Conservation (phyloP, 2,329 filamentous ascomycete genomes). For the Alternaria tenuissima region DNA sequence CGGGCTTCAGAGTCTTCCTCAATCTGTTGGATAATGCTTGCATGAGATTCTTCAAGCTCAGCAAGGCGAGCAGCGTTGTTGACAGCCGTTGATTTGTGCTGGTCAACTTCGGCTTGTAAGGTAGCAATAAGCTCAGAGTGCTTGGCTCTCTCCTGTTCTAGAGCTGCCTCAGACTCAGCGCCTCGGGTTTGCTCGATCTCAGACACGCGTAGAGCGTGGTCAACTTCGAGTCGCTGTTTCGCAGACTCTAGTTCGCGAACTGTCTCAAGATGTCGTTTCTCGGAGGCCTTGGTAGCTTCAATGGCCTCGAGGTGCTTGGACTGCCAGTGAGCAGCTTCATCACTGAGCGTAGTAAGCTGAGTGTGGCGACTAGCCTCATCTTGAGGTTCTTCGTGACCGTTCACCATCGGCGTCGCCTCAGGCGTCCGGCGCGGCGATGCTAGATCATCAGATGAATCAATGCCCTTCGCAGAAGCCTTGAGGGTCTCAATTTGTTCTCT, state of each 20-base stretch:
- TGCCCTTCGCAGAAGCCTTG: conserved; percentile 60
- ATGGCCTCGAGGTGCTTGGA: conserved; percentile 76
- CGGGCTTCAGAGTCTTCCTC: conserved; percentile 70
- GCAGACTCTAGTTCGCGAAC: conserved; percentile 77
- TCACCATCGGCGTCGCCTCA: conserved; percentile 10
- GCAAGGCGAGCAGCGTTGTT: conserved; percentile 74
- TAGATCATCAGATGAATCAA: conserved; percentile 26
- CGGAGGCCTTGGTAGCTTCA: conserved; percentile 73
- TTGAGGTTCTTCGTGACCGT: conserved; percentile 28
- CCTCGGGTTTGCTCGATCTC: conserved; percentile 43
- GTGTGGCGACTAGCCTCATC: conserved; percentile 56
- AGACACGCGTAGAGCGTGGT: conserved; percentile 40
- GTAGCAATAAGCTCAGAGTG: conserved; percentile 63
- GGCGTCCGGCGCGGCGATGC: conserved; percentile 26
- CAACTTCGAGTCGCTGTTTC: conserved; percentile 49
- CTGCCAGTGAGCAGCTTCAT: conserved; percentile 78
- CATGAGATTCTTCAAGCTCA: conserved; percentile 76
- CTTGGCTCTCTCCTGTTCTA: conserved; percentile 53
- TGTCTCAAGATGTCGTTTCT: conserved; percentile 75
- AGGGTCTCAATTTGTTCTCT: conserved; percentile 74
- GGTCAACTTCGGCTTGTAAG: conserved; percentile 78
- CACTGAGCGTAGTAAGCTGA: conserved; percentile 71
- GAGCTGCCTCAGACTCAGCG: conserved; percentile 37
- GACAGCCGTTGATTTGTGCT: conserved; percentile 78
- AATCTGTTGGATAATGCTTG: conserved; percentile 71